These are phyloP conservation scores for Laetiporus sulphureus DNA, from an alignment of 1,284 basidiomycete genomes.

Conservation along the genomic window DNA sequence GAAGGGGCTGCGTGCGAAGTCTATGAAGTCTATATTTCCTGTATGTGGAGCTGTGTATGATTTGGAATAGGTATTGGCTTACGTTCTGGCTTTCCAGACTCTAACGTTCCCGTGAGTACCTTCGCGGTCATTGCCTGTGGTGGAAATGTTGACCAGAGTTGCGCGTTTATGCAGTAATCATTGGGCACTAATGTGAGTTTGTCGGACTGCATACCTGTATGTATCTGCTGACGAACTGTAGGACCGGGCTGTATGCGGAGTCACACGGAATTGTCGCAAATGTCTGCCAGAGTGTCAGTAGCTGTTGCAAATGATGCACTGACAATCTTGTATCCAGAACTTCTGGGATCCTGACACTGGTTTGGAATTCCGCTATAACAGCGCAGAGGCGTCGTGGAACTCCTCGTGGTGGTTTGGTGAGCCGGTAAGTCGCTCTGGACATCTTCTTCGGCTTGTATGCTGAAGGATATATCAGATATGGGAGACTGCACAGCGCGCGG, in stretches of 20 bases:
- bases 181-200: constrained; percentile 70
- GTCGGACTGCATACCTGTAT: neutral
- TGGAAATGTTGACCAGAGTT: constrained; percentile 3
- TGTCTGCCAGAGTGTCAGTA: constrained; percentile 40
- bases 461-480: constrained; percentile 70
- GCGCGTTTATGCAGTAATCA: constrained; percentile 54
- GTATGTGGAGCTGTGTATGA: constrained; percentile 27
- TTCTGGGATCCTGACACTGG: constrained; percentile 74
- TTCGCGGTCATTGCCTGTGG: too few species aligned
- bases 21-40: constrained; percentile 82
- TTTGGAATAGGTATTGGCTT: constrained; percentile 1
- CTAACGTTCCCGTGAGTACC: constrained; percentile 87
- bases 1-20: constrained; percentile 78
- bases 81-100: constrained; percentile 39
- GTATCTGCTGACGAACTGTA: constrained; percentile 29
- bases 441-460: neutral
- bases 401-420: constrained; percentile 83
- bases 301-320: neutral
- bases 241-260: constrained; percentile 85
- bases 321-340: constrained; percentile 40
- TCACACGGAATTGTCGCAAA: constrained; percentile 90
- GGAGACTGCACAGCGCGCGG: constrained; percentile 75
- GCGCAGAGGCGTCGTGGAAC: constrained; percentile 54
- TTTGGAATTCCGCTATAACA: constrained; percentile 67
- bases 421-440: constrained; percentile 47